Evolutionary conservation across 345 rosid species (phyloP), one percentile per base, ranked within the genome.

Genomic region (Heritiera littoralis): DNA sequence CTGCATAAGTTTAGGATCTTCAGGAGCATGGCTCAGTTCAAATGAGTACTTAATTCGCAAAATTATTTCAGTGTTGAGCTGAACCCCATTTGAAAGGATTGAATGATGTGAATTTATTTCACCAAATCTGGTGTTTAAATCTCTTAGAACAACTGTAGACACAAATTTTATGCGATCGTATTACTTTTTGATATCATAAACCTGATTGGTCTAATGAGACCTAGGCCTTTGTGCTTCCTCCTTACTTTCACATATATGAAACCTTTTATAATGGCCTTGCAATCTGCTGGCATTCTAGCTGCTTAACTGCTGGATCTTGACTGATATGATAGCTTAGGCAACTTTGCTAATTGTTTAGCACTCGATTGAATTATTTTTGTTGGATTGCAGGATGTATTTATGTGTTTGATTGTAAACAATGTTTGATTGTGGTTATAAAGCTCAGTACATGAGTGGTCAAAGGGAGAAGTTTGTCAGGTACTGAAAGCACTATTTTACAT

Each of bases 401-500:
- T 84, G 84, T 85, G 86, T 83, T 83, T 46, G 77, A 71, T 75
- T 81, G 85, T 63, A 74, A 83, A 86, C 80, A 80, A 94, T 96
- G 98, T 87, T 91, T 63, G 97, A 89, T 78, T 83, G 87, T 82
- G 87, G 82, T 83, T 83, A 81, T 79, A 95, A 88, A 87, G 84
- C 93, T 20, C 91, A 89, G 61, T 92, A 85, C 64, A 78, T 90
- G 83, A 86, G 87, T 87, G 91, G 91, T 72, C 97, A 89, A 69
- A 83, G 85, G 69, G 97, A 94, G 86, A 96, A 94, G 86, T 96
- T 96, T 84, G 93, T 89, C 55, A 94, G 99, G 99, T 95, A 85
- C 46, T 67, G n/a, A 46, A 65, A 45, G 43, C 40, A 54, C 15
- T 65, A 6, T 60, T 28, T 9, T 71, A 18, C 18, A 5, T 56